Percentiles rank a stretch among this genome's conserved stretches.
phyloP scores from a whole-genome alignment of 148 eudicot genomes.

The Rhododendron ferrugineum region DNA sequence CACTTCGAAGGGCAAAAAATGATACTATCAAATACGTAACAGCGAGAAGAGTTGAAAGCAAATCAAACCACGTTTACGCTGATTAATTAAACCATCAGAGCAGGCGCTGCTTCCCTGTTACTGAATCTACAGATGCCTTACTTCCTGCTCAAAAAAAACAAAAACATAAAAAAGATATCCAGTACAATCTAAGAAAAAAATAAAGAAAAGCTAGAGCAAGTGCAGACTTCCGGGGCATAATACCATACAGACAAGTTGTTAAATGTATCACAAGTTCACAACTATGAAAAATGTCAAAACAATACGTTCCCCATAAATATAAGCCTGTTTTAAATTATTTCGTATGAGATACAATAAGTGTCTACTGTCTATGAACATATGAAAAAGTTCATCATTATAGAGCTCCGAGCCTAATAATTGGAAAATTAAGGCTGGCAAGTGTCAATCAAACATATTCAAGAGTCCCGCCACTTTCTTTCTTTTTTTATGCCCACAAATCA shows the following conservation, averaged over 20 bases:
- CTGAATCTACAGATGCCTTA: slow-evolving; percentile 43
- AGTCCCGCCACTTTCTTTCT: not conserved
- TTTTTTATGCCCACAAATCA: not conserved
- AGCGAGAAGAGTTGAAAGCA: not conserved
- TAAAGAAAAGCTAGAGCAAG: not conserved
- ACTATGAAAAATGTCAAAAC: not conserved
- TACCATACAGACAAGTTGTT: not conserved
- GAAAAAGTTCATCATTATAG: not conserved
- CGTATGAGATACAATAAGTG: not conserved
- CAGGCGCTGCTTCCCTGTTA: slow-evolving; percentile 42
- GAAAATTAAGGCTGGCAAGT: not conserved
- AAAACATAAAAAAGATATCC: not conserved
- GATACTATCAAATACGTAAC: not conserved
- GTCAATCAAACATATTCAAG: not conserved
- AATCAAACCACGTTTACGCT: not conserved
- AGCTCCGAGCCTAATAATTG: not conserved
- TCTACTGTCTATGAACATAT: not conserved
- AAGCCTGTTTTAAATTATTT: not conserved
- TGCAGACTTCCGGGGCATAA: not conserved
- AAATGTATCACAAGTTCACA: not conserved
- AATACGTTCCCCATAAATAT: too few relatives aligned
- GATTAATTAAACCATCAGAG: slow-evolving; percentile 23
- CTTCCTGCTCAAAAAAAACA: slow-evolving; percentile 26
- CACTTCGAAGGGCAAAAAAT: not conserved
- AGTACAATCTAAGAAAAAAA: not conserved